Conservation (phyloP, 129 eudicot species). For the Smallanthus sonchifolius region DNA sequence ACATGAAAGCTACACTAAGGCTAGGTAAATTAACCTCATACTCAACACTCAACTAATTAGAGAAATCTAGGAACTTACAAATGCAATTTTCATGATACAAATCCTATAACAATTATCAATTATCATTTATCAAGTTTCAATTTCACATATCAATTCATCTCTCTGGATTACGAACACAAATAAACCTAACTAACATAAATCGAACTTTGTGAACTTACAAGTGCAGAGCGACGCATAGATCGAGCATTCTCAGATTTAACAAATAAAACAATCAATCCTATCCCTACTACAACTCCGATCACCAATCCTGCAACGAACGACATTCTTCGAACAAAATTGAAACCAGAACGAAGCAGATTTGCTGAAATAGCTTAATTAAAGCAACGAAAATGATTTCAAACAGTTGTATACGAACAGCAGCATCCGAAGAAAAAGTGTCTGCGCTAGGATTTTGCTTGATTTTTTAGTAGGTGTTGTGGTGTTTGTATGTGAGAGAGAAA, state of each 20-base stretch:
- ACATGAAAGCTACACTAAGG: constrained; percentile 13
- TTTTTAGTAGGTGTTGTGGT: constrained; percentile 14
- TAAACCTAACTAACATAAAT: background rate
- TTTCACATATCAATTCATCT: constrained; percentile 4
- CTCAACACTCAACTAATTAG: background rate
- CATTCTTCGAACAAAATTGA: constrained; percentile 32
- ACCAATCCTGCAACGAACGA: constrained; percentile 56
- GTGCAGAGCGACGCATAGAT: constrained; percentile 70
- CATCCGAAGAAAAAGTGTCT: background rate
- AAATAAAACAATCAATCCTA: constrained; percentile 52
- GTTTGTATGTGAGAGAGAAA: constrained; percentile 26
- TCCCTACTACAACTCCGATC: constrained; percentile 59
- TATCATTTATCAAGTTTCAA: background rate
- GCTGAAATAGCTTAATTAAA: background rate
- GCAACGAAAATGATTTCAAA: background rate
- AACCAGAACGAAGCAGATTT: background rate
- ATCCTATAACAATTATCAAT: background rate
- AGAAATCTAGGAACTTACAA: background rate
- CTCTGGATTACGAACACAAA: background rate
- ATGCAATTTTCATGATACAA: background rate
- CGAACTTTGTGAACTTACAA: constrained; percentile 31
- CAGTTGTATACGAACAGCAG: background rate
- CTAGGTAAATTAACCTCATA: background rate
- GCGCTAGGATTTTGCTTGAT: constrained; percentile 12
- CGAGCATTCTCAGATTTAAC: constrained; percentile 82